These are phyloP conservation scores for Cercophora scortea DNA, from an alignment of 495 filamentous ascomycete species.

Conservation along the genomic window DNA sequence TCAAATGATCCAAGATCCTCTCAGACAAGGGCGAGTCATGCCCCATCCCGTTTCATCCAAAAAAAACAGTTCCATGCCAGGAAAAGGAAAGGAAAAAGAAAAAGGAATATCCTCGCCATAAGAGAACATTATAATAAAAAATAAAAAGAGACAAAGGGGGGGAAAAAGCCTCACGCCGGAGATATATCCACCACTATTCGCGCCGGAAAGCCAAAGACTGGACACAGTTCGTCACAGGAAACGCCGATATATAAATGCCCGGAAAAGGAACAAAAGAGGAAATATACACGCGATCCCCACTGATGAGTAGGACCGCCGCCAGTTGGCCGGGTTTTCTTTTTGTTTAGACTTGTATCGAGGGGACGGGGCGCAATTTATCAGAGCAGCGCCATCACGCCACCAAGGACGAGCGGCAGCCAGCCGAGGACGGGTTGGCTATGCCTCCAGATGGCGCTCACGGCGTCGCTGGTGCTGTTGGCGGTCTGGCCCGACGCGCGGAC, in stretches of 20 bases:
- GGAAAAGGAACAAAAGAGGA: slow-evolving; percentile 2
- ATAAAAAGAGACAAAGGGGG: slow-evolving; percentile 1
- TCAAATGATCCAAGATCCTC: no score
- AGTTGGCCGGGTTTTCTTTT: no score
- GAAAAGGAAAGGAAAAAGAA: no score
- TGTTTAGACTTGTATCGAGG: no score
- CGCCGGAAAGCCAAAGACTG: not conserved
- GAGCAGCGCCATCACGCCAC: slow-evolving; percentile 27
- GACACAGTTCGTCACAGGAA: not conserved
- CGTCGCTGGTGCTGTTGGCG: slow-evolving; percentile 18
- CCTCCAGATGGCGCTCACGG: slow-evolving; percentile 11
- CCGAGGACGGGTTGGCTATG: slow-evolving; percentile 17
- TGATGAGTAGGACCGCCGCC: no score
- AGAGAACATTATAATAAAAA: slow-evolving; percentile 2
- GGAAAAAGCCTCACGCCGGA: not conserved
- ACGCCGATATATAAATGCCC: not conserved
- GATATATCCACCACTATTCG: slow-evolving; percentile 3
- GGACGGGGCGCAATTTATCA: slow-evolving; percentile 3
- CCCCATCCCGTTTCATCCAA: no score
- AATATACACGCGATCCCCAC: slow-evolving; percentile 6
- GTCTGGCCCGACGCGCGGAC: slow-evolving; percentile 26
- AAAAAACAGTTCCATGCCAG: no score
- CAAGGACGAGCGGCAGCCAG: slow-evolving; percentile 28
- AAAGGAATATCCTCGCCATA: no score
- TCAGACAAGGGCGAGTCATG: no score